phyloP scores from a whole-genome alignment of 1,284 basidiomycete genomes.

The Cutaneotrichosporon dermatis region DNA sequence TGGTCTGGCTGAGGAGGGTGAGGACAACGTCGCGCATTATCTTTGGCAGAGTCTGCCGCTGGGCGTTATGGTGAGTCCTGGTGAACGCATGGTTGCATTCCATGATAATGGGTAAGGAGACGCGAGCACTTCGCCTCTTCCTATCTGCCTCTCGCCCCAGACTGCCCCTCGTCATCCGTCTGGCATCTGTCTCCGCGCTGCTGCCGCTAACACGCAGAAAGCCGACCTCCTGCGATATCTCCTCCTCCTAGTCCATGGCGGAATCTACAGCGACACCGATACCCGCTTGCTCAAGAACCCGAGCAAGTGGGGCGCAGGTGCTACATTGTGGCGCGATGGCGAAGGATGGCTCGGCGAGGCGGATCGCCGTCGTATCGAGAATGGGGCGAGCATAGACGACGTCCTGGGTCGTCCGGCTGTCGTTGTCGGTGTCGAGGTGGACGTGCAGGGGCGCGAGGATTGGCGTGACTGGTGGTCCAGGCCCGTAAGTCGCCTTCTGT shows the following conservation, averaged over 20 bases:
- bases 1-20: neutral
- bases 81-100: no score
- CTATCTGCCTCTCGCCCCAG: no score
- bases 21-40: constrained; percentile 22
- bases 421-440: constrained; percentile 49
- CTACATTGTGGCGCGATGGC: constrained; percentile 33
- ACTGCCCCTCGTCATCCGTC: no score
- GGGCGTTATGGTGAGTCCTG: constrained; percentile 32
- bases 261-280: constrained; percentile 50
- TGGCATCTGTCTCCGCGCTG: no score
- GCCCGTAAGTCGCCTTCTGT: constrained; percentile 33
- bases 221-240: constrained; percentile 47
- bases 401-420: constrained; percentile 40
- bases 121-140: neutral
- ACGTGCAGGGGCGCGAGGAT: constrained; percentile 46
- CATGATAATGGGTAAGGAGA: no score
- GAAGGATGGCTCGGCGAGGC: constrained; percentile 34
- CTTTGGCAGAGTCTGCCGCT: constrained; percentile 41
- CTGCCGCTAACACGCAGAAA: constrained; percentile 18
- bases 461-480: constrained; percentile 49
- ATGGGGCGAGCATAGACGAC: constrained; percentile 24
- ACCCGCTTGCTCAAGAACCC: constrained; percentile 42
- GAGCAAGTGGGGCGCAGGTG: constrained; percentile 34
- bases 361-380: constrained; percentile 18
- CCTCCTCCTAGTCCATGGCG: constrained; percentile 43